Conservation (phyloP, 2,329 filamentous ascomycete genomes). For the Pseudocercospora musae region DNA sequence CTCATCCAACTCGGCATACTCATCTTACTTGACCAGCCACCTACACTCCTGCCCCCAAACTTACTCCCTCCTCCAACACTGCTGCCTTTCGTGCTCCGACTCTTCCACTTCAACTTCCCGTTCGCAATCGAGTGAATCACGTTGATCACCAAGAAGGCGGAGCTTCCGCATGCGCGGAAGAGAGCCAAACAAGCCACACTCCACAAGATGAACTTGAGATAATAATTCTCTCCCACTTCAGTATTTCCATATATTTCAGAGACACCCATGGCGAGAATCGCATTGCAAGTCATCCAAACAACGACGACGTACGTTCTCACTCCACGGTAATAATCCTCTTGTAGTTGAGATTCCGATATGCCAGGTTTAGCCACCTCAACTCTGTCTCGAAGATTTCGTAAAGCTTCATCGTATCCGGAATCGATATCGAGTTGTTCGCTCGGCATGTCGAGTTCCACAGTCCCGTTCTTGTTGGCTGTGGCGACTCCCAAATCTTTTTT, state of each 20-base stretch:
- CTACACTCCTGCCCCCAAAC: slow-evolving; percentile 31
- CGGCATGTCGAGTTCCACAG: slow-evolving; percentile 93
- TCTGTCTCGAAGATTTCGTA: slow-evolving; percentile 90
- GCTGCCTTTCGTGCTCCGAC: slow-evolving; percentile 18
- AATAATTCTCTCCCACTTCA: slow-evolving; percentile 76
- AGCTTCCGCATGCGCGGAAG: slow-evolving; percentile 80
- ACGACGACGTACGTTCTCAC: slow-evolving; percentile 98
- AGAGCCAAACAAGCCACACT: slow-evolving; percentile 78
- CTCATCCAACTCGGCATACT: slow-evolving; percentile 37
- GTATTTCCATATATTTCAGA: slow-evolving; percentile 76
- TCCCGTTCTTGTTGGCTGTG: slow-evolving; percentile 59
- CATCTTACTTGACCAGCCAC: slow-evolving; percentile 39
- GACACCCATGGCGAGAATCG: slow-evolving; percentile 87
- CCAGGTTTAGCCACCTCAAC: slow-evolving; percentile 69
- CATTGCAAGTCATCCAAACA: slow-evolving; percentile 89
- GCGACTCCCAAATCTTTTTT: slow-evolving; percentile 89
- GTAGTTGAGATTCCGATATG: slow-evolving; percentile 73
- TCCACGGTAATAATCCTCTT: slow-evolving; percentile 97
- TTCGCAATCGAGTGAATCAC: slow-evolving; percentile 81
- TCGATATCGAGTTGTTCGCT: slow-evolving; percentile 97
- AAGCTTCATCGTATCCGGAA: slow-evolving; percentile 91
- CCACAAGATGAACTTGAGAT: slow-evolving; percentile 93
- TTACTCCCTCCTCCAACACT: slow-evolving; percentile 16
- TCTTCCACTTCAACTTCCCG: slow-evolving; percentile 65
- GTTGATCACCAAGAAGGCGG: slow-evolving; percentile 80